These are phyloP conservation scores for Ceratocystis huliohia DNA, from an alignment of 2,329 filamentous ascomycete species.

Conservation along the genomic window DNA sequence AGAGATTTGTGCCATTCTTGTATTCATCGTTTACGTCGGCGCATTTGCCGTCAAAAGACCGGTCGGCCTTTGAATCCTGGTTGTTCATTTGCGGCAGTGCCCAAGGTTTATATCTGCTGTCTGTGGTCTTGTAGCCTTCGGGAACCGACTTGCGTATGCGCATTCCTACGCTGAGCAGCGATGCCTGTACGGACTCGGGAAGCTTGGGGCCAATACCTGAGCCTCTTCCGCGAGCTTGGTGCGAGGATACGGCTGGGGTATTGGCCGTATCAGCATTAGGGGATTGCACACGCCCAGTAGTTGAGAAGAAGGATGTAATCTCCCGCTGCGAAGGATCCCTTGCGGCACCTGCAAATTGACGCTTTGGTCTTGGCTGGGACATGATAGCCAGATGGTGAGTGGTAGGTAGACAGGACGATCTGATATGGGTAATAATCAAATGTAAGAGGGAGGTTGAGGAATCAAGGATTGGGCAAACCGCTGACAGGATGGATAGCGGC, in stretches of 20 bases:
- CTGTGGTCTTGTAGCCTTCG: constrained; percentile 75
- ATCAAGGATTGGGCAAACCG: too few species aligned
- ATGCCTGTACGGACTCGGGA: constrained; percentile 58
- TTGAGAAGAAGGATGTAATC: constrained; percentile 50
- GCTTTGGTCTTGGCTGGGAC: constrained; percentile 45
- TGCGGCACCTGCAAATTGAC: constrained; percentile 47
- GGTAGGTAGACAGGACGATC: not conserved
- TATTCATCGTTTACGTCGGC: too few species aligned
- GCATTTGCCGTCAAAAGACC: too few species aligned
- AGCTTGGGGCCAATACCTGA: constrained; percentile 34
- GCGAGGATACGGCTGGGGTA: constrained; percentile 26
- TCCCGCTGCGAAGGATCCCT: constrained; percentile 47
- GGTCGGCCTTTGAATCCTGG: too few species aligned
- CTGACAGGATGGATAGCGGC: too few species aligned
- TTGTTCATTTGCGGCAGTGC: too few species aligned
- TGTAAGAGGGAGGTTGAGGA: too few species aligned
- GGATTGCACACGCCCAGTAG: constrained; percentile 19
- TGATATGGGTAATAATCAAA: not conserved
- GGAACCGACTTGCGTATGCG: constrained; percentile 83
- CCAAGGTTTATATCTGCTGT: constrained; percentile 8
- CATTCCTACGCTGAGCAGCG: constrained; percentile 87
- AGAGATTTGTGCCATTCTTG: constrained; percentile 5
- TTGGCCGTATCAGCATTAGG: not conserved
- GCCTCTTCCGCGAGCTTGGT: constrained; percentile 21
- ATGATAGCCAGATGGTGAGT: constrained; percentile 27